Conservation (phyloP, 2,329 filamentous ascomycete genomes). For the Xenoacremonium recifei region DNA sequence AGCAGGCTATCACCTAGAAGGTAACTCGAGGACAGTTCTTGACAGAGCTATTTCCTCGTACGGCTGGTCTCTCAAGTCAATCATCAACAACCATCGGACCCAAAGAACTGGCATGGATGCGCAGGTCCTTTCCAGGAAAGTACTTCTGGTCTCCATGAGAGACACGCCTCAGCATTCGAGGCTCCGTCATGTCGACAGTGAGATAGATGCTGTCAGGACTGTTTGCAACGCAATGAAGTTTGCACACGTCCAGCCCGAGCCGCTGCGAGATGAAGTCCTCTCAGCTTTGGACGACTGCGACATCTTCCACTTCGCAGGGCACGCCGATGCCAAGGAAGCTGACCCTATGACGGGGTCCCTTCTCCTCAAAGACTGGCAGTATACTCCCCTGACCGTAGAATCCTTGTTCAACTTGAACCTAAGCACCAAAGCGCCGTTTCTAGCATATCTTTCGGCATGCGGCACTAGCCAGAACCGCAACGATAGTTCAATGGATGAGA, state of each 20-base stretch:
- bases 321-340: not conserved
- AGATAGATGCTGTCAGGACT: not conserved
- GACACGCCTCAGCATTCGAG: not conserved
- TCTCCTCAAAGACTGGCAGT: not conserved
- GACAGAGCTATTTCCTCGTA: constrained; percentile 3
- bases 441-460: not conserved
- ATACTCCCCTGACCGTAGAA: not conserved
- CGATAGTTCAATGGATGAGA: not conserved
- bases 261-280: not conserved
- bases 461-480: not conserved
- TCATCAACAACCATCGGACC: not conserved
- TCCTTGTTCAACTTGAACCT: not conserved
- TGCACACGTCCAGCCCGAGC: not conserved
- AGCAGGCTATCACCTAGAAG: not conserved
- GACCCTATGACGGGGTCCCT: not conserved
- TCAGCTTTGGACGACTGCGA: not conserved
- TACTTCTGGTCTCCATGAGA: not conserved
- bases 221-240: not conserved
- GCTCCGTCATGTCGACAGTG: not conserved
- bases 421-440: not conserved
- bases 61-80: constrained; percentile 1
- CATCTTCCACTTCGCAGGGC: not conserved
- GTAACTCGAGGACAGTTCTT: not conserved
- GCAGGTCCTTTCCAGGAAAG: not conserved
- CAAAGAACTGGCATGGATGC: not conserved